Conservation (phyloP, 73 alveolate genomes). For the Paraurostyla sp. region DNA sequence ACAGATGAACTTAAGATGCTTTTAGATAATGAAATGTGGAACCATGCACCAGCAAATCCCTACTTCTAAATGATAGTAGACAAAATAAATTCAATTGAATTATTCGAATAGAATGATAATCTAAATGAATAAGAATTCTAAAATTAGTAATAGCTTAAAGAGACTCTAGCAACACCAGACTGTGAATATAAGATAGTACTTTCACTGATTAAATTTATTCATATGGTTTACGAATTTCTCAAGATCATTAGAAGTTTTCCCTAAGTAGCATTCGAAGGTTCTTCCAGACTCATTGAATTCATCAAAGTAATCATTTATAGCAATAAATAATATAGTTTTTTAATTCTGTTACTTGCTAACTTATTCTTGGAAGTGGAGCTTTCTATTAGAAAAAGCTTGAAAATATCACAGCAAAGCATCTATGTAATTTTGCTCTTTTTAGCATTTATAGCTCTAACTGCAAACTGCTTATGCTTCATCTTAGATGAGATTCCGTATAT, state of each 20-base stretch:
- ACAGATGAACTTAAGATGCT: slow-evolving; percentile 59
- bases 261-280: slow-evolving; percentile 4
- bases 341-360: slow-evolving; percentile 30
- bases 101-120: slow-evolving; percentile 21
- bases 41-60: slow-evolving; percentile 11
- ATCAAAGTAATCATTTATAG: background rate
- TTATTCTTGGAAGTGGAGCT: slow-evolving; percentile 65
- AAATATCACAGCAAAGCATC: slow-evolving; percentile 68
- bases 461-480: slow-evolving; percentile 43
- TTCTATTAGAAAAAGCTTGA: slow-evolving; percentile 48
- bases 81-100: slow-evolving; percentile 35
- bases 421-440: background rate
- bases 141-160: background rate
- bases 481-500: slow-evolving; percentile 56
- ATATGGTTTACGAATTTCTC: slow-evolving; percentile 58
- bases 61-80: slow-evolving; percentile 61
- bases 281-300: slow-evolving; percentile 35
- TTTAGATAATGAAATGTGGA: slow-evolving; percentile 63
- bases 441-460: slow-evolving; percentile 34
- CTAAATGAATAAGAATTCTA: background rate
- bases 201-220: slow-evolving; percentile 52
- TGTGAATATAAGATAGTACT: slow-evolving; percentile 35
- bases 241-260: slow-evolving; percentile 50
- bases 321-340: background rate
- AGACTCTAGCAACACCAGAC: background rate